Base-by-base conservation (phyloP, 1,139 yeast species). In the Kodamaea derodonti region DNA sequence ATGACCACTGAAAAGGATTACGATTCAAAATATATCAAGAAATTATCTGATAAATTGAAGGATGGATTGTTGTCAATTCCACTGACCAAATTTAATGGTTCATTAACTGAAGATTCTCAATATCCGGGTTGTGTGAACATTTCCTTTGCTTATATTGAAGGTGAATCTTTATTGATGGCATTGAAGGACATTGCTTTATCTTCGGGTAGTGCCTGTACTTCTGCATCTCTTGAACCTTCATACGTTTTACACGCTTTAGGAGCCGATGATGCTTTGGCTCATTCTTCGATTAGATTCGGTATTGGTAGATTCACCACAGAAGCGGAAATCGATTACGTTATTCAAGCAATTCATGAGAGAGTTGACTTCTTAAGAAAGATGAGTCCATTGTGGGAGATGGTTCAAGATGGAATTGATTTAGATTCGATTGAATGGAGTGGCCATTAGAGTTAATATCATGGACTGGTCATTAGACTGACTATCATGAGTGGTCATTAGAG, bases 361-460 rank as follows among this genome's bases (percentile, higher is more conserved):
- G 98, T 92, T 34, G 84, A 82, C 43, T 88, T 87, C 62, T 75
- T 92, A 56, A 78, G 99, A 61, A 94, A 88, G 54, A 73, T 92
- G 67, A 82, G 95, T 35, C 99, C 99, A 36, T 72, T 92, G 49
- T 92, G 97, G 97, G 99, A 92, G 66, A 90, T 92, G 97, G 96
- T 87, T 37, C 96, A 92, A 64, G 98, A 92, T 48, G 98, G 98
- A 46, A 90, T 92, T 54, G 99, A 92, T 56, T 73, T 94, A 59
- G 76, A 84, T 53, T 75, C 95, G 30, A 92, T 92, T 53, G 95
- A 92, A 66, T 92, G 99, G 99, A 85, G 95, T 39, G 97, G 95
- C 44, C 97, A 90, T 64, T 88, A 60, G 53, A 27, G 24, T 7
- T n/a, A n/a, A n/a, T n/a, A n/a, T n/a, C n/a, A n/a, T n/a, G n/a